Base-by-base conservation (phyloP, 495 filamentous ascomycete species). In the Trichocladium antarcticum region DNA sequence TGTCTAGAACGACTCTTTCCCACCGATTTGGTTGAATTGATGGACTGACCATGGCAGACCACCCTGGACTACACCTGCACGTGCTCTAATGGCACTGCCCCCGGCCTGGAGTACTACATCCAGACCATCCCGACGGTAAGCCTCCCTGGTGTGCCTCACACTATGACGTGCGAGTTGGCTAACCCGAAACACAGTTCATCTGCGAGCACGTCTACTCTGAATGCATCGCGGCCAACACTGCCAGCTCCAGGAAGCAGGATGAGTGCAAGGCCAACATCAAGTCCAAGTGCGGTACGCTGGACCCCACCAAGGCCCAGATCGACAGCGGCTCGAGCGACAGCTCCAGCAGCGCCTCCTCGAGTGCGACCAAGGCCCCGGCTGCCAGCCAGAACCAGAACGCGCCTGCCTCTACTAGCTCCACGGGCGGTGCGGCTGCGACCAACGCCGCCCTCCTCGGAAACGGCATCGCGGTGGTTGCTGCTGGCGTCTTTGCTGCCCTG, bases 41-140 rank as follows among this genome's bases (percentile, higher is more conserved):
- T 43, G 15, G 17, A 19, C 56, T 60, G 31, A 58, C 53, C 24
- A 12, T 19, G 31, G 32, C 43, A 68, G 65, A 37, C 17, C n/a
- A 57, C 56, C 15, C 42, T 66, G 24, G 42, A 42, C 6, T 69
- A 52, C 55, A 24, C 21, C 16, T 69, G 66, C 57, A 51, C 41
- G 1, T 69, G 66, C 65, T 16, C n/a, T 16, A 62, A 67, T 42
- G 58, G 53, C 49, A 43, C 57, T 8, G 57, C 66, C 12, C 66
- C 66, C 4, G 63, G 54, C 31, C 65, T 69, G 14, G 49, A 65
- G 42, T 59, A 68, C 42, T 69, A 68, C 56, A 56, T 31, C 20
- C 57, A 66, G 58, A 61, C 63, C 31, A 57, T 69, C 32, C 63
- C 63, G 17, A 62, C 57, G 14, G 64, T 67, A 40, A 48, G 64